Evolutionary conservation across 176 grass and related monocot species (phyloP).

Genomic region (Pontederia crassipes): DNA sequence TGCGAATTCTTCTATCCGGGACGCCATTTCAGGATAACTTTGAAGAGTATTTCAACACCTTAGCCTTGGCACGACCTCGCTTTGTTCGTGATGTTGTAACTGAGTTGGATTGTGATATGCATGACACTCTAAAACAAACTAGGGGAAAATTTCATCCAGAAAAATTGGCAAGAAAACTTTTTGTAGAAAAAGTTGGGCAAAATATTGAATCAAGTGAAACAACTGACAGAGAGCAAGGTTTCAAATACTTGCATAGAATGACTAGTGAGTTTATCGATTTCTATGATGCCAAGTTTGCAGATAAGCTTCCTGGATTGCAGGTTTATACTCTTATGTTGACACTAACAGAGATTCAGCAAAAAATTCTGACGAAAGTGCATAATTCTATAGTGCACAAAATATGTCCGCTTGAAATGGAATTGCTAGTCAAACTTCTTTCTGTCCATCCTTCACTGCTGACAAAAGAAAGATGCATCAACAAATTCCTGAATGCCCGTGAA

Average conservation of each 20-base stretch:
- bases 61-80: constrained; percentile 51
- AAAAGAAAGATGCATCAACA: no score
- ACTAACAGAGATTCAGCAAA: constrained; percentile 41
- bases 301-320: constrained; percentile 66
- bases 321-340: constrained; percentile 64
- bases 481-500: no score
- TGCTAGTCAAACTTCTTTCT: constrained; percentile 50
- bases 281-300: constrained; percentile 45
- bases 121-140: neutral
- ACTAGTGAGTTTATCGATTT: constrained; percentile 63
- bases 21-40: constrained; percentile 88
- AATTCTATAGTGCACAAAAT: constrained; percentile 1
- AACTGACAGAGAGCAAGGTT: constrained; percentile 36
- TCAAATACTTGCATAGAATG: constrained; percentile 47
- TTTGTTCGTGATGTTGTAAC: constrained; percentile 61
- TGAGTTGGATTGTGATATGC: constrained; percentile 23
- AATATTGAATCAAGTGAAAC: constrained; percentile 53
- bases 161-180: constrained; percentile 43
- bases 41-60: constrained; percentile 51
- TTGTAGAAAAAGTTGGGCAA: constrained; percentile 75
- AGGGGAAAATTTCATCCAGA: constrained; percentile 39
- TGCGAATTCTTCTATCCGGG: constrained; percentile 61
- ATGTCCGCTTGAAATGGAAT: constrained; percentile 29
- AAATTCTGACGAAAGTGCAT: neutral
- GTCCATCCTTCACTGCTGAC: constrained; percentile 48